Base-by-base conservation (phyloP, 208 protist species). In the Leishmania lainsoni region DNA sequence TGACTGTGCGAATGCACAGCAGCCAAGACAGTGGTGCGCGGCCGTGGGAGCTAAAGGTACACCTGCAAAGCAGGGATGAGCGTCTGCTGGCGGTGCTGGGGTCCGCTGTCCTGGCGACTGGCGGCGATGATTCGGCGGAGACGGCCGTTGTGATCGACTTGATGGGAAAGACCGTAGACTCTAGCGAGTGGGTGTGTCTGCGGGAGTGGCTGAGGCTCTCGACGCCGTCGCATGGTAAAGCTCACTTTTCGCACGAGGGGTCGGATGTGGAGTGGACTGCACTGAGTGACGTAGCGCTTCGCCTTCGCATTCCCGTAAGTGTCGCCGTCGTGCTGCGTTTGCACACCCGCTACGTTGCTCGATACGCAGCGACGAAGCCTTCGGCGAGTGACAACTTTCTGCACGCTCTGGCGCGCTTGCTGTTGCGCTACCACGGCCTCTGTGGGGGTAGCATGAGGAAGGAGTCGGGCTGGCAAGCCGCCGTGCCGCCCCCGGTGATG, bases 381-480 rank as follows among this genome's bases (percentile, higher is more conserved):
- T 32, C 48, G 5, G 5, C 26, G 3, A 12, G 52, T 35, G 26
- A 75, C 16, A 32, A 51, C 29, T 90, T 90, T 73, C 29, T 79
- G 59, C 48, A 51, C 17, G 49, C 84, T 32, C 48, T 90, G 29
- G 87, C 87, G 1, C 42, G 70, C 17, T 59, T 91, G 39, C 79
- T 89, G 1, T 63, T 91, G 76, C 87, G 87, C 48, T 91, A 91
- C 29, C 68, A 83, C n/a, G 87, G 78, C 2, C 58, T 91, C 56
- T 73, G 80, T 48, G 86, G 82, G 0, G 87, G 85, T 1, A 69
- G 71, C 2, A 78, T 79, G 80, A 66, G 80, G 66, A 78, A 78
- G 42, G 87, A 88, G 73, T 81, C 87, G 35, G 84, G 87, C 22
- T 89, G 87, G 81, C 85, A 89, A 45, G 87, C 85, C 9, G 81